Percentiles rank a stretch among this genome's conserved stretches.
These are phyloP conservation scores for Barbatosphaeria neglecta DNA, from an alignment of 495 filamentous ascomycete species.

Conservation along the genomic window DNA sequence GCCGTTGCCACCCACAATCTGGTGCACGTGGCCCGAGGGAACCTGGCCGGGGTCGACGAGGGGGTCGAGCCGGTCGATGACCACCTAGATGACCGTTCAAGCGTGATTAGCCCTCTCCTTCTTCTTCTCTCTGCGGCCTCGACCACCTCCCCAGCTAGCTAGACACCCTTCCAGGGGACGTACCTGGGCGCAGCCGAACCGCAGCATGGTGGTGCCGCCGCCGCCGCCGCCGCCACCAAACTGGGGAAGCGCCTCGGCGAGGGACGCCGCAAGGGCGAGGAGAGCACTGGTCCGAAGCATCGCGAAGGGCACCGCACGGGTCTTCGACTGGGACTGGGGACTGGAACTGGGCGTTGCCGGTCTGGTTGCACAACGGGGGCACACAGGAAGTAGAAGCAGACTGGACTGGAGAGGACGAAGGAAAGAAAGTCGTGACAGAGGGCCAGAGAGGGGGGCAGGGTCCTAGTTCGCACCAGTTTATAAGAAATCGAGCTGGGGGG, in stretches of 20 bases:
- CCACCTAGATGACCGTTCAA: no score
- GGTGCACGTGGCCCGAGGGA: constrained; percentile 29
- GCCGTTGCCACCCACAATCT: constrained; percentile 34
- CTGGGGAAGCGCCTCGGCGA: constrained; percentile 26
- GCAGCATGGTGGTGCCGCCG: constrained; percentile 25
- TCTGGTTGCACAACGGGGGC: no score
- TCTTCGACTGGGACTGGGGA: not conserved
- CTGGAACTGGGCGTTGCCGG: not conserved
- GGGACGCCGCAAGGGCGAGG: constrained; percentile 18
- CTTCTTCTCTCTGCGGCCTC: no score
- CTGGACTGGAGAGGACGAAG: no score
- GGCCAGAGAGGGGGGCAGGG: not conserved
- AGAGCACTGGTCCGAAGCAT: constrained; percentile 27
- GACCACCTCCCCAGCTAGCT: no score
- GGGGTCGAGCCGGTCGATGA: constrained; percentile 33
- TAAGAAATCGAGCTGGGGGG: not conserved
- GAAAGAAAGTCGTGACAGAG: not conserved
- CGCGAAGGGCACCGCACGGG: constrained; percentile 1
- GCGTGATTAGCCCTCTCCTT: no score
- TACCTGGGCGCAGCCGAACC: constrained; percentile 30
- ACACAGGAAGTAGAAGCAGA: no score
- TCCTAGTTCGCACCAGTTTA: not conserved
- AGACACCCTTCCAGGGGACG: not conserved
- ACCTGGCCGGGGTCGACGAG: constrained; percentile 28
- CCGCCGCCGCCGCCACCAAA: constrained; percentile 16